Base-by-base conservation (phyloP, 805 yeast species). In the Kockiozyma suomiensis region DNA sequence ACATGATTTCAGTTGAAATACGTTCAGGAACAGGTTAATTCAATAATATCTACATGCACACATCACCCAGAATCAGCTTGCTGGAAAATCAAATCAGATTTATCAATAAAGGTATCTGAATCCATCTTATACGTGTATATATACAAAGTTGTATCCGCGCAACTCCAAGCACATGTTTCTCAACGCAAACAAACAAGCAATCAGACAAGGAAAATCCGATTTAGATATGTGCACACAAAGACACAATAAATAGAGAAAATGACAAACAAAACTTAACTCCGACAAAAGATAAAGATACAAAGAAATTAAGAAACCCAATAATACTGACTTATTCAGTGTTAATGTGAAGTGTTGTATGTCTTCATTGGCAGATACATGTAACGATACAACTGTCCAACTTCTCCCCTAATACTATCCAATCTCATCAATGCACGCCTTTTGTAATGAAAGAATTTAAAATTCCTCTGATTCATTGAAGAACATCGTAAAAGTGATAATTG, bases 401-500 rank as follows among this genome's bases (percentile, higher is more conserved):
- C 12, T 13, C 12, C 6, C 12, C n/a, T 13, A 33, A 33, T n/a
- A 13, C 38, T n/a, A n/a, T 13, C n/a, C 12, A 33, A 33, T n/a
- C 12, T 13, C n/a, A 33, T n/a, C 12, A 33, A 33, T 33, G 43
- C 8, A 40, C 17, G 19, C 41, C 5, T 37, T 15, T 38, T 15
- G 19, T 38, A n/a, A 28, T 17, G 25, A 4, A 28, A 3, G 6
- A 28, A 6, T 17, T 47, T 63, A 77, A 60, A 73, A 76, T 59
- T 78, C 81, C 33, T 78, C 81, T 32, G 74, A 65, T 26, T 82
- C 82, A 42, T 54, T 53, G 78, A 93, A 93, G 70, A 88, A 90
- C 71, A 85, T 78, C 3, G 89, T 85, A 72, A 93, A 93, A 6
- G 89, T 83, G 51, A 89, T 87, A 33, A 93, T 90, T 5, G 97